Conservation (phyloP, 1,139 yeast species). For the Suhomyces wounanorum region DNA sequence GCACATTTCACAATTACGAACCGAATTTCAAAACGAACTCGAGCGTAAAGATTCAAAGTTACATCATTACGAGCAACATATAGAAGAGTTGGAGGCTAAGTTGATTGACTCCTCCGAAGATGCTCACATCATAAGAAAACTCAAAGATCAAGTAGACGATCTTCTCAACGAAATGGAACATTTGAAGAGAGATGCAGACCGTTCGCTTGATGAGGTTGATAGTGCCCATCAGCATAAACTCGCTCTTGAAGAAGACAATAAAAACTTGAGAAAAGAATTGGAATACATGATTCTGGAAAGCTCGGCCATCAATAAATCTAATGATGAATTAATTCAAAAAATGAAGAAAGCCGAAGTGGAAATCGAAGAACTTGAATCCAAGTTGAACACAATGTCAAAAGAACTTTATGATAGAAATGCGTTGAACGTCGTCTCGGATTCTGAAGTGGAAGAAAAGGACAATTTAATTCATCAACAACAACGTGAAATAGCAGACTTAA, state of each 20-base stretch:
- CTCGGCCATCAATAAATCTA: not conserved
- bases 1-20: conserved; percentile 9
- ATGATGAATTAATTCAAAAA: not conserved
- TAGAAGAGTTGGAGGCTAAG: conserved; percentile 9
- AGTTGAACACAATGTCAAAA: not conserved
- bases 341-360: not conserved
- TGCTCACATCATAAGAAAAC: conserved; percentile 14
- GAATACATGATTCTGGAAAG: not conserved
- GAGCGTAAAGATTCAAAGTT: conserved; percentile 20
- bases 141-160: conserved; percentile 13
- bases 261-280: not conserved
- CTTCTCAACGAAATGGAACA: conserved; percentile 12
- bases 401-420: conserved; percentile 1
- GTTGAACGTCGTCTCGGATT: not conserved
- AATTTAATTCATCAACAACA: not conserved
- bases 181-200: conserved; percentile 24
- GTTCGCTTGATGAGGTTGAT: conserved; percentile 5
- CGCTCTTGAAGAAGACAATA: conserved; percentile 2
- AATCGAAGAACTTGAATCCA: not conserved
- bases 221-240: conserved; percentile 7
- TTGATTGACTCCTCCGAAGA: conserved; percentile 6
- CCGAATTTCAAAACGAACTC: conserved; percentile 15
- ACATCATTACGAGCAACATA: conserved; percentile 10
- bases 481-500: not conserved
- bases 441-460: conserved; percentile 1